Conservation (phyloP, 257 asterid species). For the Solanum piurae region DNA sequence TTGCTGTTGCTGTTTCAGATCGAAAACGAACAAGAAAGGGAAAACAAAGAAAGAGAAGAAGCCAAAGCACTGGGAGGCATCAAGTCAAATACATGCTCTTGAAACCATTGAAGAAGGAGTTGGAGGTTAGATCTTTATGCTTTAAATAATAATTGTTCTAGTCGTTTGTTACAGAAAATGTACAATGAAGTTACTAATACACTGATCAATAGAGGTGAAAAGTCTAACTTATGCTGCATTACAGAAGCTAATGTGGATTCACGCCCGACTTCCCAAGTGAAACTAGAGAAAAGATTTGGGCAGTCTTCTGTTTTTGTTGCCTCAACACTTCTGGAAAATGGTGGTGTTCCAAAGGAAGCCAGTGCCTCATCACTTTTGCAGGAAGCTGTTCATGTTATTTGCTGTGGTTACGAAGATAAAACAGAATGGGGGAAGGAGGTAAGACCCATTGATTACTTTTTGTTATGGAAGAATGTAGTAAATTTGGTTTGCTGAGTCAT, state of each 20-base stretch:
- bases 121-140: constrained; percentile 32
- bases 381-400: constrained; percentile 90
- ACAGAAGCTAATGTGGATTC: constrained; percentile 32
- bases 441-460: background rate
- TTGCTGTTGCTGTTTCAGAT: constrained; percentile 39
- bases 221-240: background rate
- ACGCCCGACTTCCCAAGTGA: constrained; percentile 41
- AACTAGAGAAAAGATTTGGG: constrained; percentile 75
- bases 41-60: constrained; percentile 51
- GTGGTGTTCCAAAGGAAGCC: constrained; percentile 39
- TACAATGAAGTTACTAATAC: background rate
- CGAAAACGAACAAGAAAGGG: constrained; percentile 42
- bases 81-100: constrained; percentile 88
- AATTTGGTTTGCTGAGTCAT: background rate
- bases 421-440: constrained; percentile 99
- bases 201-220: background rate
- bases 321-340: constrained; percentile 57
- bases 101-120: constrained; percentile 83
- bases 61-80: constrained; percentile 65
- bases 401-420: constrained; percentile 91
- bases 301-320: constrained; percentile 78
- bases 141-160: background rate
- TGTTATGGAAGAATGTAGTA: background rate
- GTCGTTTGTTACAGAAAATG: background rate
- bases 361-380: constrained; percentile 40